Base-by-base conservation (phyloP, 1,139 yeast genomes). In the Diutina sp. region DNA sequence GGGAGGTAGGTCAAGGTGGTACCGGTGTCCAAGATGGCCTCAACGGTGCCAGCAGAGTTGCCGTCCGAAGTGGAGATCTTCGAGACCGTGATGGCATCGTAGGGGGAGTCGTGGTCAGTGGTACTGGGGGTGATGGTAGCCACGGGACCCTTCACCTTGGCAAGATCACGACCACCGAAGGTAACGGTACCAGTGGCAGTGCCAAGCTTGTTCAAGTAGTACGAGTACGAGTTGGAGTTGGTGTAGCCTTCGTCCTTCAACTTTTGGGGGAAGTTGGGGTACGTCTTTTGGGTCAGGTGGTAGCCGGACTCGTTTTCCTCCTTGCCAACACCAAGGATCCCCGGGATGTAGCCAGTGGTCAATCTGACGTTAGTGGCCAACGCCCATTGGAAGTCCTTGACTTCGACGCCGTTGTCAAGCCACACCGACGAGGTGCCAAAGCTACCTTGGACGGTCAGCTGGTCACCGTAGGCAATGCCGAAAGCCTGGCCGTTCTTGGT, bases 281-380 rank as follows among this genome's bases (percentile, higher is more conserved):
- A 50, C 12, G 28, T 29, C 38, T 48, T 29, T 1, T 18, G n/a
- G 11, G 41, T 30, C 41, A n/a, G 6, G 6, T 1, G 1, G 25
- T 21, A 21, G n/a, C 18, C n/a, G 5, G 51, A 3, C 11, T 50
- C 53, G 28, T 50, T 50, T 4, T 4, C 29, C 14, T 16, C 44
- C 18, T 30, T 50, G 11, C 53, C 61, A 29, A 59, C 45, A 1
- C 61, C 60, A 54, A 59, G 55, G 14, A 59, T 56, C 5, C 61
- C 61, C 1, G 41, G 56, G 28, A 25, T 16, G 35, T 38, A 16
- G 6, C 30, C 46, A 25, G 29, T 1, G 28, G 46, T 51, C 8
- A 4, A n/a, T 4, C 14, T 16, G 48, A 21, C 38, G 14, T 32
- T n/a, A 46, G 46, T 32, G 30, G 57, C 55, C 35, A 41, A 28